These are phyloP conservation scores for Laguncularia racemosa DNA, from an alignment of 345 rosid genomes.

Conservation along the genomic window DNA sequence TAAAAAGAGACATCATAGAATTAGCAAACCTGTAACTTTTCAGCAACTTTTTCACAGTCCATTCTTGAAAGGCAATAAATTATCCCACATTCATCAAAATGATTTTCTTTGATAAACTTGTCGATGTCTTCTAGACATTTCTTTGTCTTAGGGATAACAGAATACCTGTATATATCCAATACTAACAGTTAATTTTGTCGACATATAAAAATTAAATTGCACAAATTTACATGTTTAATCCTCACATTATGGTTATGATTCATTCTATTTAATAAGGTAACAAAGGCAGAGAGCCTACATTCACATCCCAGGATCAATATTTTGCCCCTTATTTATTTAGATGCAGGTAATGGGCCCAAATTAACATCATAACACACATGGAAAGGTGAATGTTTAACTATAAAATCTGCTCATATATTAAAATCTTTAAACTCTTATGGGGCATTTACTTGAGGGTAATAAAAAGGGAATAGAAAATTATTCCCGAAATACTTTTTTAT, in stretches of 20 bases:
- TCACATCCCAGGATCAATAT: neutral
- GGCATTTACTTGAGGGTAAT: no score
- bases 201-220: no score
- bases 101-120: conserved; percentile 79
- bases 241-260: no score
- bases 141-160: conserved; percentile 78
- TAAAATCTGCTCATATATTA: no score
- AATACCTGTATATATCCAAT: conserved; percentile 45
- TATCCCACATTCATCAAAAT: conserved; percentile 96
- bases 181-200: conserved; percentile 9
- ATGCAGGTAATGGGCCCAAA: neutral
- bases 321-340: neutral
- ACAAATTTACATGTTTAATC: no score
- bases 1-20: neutral
- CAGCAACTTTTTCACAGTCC: conserved; percentile 98
- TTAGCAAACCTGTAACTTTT: conserved; percentile 70
- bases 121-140: conserved; percentile 90
- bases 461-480: no score
- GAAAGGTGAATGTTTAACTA: no score
- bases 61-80: conserved; percentile 96
- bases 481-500: no score
- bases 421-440: no score
- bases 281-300: no score
- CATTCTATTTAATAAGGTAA: no score
- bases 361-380: neutral